These are phyloP conservation scores for Pittosporum tobira DNA, from an alignment of 129 eudicot species.

Conservation along the genomic window DNA sequence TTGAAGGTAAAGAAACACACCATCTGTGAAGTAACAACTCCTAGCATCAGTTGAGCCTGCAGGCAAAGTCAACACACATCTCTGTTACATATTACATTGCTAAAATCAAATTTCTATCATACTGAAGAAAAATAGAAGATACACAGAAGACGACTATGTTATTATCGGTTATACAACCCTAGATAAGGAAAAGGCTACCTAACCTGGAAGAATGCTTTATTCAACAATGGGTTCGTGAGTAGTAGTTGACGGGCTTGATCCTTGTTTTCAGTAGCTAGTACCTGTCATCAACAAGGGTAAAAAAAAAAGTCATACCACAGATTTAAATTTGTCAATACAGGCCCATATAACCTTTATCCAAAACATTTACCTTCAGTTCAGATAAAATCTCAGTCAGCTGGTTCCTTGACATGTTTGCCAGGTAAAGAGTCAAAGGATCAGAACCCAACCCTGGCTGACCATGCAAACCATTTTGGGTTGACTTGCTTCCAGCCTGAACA, in stretches of 20 bases:
- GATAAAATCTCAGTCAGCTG: conserved; percentile 69
- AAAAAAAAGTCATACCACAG: background rate
- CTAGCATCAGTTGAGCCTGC: conserved; percentile 80
- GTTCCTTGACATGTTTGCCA: conserved; percentile 68
- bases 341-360: conserved; percentile 9
- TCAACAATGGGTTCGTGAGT: conserved; percentile 45
- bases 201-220: conserved; percentile 92
- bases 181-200: conserved; percentile 3
- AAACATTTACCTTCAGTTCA: conserved; percentile 63
- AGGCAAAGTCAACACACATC: conserved; percentile 20
- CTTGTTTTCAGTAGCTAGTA: conserved; percentile 65
- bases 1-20: conserved; percentile 32
- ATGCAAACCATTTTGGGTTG: conserved; percentile 43
- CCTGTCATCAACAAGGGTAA: conserved; percentile 45
- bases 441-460: conserved; percentile 43
- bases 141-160: conserved; percentile 3
- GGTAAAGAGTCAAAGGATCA: conserved; percentile 67
- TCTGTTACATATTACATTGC: conserved; percentile 15
- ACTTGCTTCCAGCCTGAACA: conserved; percentile 39
- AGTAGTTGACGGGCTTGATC: conserved; percentile 79
- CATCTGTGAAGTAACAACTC: conserved; percentile 71
- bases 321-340: conserved; percentile 1
- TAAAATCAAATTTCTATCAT: conserved; percentile 4
- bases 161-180: background rate
- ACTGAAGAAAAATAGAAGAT: background rate